phyloP scores from a whole-genome alignment of 441 rosid genomes.

The Populus trichocarpa region DNA sequence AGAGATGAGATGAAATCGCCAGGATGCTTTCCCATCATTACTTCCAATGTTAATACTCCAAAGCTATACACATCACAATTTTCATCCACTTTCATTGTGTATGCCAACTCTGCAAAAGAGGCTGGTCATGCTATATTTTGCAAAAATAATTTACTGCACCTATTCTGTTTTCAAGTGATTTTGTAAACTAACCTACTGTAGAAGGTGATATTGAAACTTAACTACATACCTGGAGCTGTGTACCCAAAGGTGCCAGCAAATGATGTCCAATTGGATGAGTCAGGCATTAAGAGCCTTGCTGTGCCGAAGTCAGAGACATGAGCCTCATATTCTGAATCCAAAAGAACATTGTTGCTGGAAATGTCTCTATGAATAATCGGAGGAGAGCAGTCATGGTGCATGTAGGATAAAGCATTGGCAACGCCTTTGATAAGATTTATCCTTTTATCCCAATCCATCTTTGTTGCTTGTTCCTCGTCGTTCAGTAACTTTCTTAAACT shows the following conservation, averaged over 20 bases:
- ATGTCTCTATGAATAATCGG: slow-evolving; percentile 21
- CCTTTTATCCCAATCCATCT: slow-evolving; percentile 15
- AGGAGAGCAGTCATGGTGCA: slow-evolving; percentile 19
- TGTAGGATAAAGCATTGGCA: slow-evolving; percentile 18
- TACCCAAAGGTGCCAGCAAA: slow-evolving; percentile 24
- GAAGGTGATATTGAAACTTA: not conserved
- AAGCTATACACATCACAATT: no score
- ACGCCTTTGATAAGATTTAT: slow-evolving; percentile 1
- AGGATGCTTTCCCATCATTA: no score
- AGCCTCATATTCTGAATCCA: slow-evolving; percentile 8
- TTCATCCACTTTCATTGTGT: no score
- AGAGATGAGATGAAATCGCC: no score
- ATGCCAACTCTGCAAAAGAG: no score
- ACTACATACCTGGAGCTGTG: slow-evolving; percentile 14
- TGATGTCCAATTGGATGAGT: slow-evolving; percentile 15
- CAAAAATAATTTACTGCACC: no score
- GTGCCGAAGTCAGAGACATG: slow-evolving; percentile 22
- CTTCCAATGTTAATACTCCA: no score
- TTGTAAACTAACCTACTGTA: not conserved
- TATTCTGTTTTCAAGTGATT: no score
- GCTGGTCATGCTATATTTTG: no score
- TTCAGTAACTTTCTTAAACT: slow-evolving; percentile 1
- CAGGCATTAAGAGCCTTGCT: slow-evolving; percentile 10
- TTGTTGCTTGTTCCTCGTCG: not conserved
- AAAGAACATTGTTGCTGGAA: slow-evolving; percentile 17